Evolutionary conservation across 2,329 filamentous ascomycete species (phyloP).

Genomic region (Colletotrichum scovillei): DNA sequence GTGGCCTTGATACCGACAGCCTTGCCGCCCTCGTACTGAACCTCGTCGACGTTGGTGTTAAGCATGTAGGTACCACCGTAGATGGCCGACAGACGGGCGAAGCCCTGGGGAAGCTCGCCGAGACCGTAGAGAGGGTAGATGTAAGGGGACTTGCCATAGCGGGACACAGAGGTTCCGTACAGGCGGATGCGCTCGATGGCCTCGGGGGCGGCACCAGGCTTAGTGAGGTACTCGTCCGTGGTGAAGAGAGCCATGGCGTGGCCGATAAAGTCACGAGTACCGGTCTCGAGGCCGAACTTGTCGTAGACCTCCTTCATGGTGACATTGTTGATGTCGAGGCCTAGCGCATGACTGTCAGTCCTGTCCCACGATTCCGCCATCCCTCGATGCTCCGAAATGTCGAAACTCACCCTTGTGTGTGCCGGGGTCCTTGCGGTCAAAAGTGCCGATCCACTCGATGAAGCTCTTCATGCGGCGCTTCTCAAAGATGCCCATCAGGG

Average conservation of each 20-base stretch:
- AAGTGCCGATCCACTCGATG: slow-evolving; percentile 92
- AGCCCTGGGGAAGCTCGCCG: slow-evolving; percentile 96
- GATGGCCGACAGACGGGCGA: slow-evolving; percentile 96
- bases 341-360: slow-evolving; percentile 54
- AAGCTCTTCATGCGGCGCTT: slow-evolving; percentile 98
- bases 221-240: slow-evolving; percentile 84
- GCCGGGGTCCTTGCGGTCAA: slow-evolving; percentile 82
- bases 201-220: slow-evolving; percentile 80
- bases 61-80: slow-evolving; percentile 99
- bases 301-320: slow-evolving; percentile 99
- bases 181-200: slow-evolving; percentile 92
- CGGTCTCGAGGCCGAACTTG: slow-evolving; percentile 92
- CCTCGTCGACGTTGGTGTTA: slow-evolving; percentile 92
- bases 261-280: slow-evolving; percentile 94
- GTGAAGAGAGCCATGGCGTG: slow-evolving; percentile 98
- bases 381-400: background rate
- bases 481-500: slow-evolving; percentile 97
- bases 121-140: slow-evolving; percentile 99
- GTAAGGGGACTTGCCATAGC: slow-evolving; percentile 98
- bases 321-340: slow-evolving; percentile 80
- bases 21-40: slow-evolving; percentile 86
- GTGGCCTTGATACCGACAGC: slow-evolving; percentile 97
- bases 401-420: slow-evolving; percentile 84
- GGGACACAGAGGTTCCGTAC: slow-evolving; percentile 97
- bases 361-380: background rate